Evolutionary conservation across 148 eudicot species (phyloP).

Genomic region (Pouteria glomerata): DNA sequence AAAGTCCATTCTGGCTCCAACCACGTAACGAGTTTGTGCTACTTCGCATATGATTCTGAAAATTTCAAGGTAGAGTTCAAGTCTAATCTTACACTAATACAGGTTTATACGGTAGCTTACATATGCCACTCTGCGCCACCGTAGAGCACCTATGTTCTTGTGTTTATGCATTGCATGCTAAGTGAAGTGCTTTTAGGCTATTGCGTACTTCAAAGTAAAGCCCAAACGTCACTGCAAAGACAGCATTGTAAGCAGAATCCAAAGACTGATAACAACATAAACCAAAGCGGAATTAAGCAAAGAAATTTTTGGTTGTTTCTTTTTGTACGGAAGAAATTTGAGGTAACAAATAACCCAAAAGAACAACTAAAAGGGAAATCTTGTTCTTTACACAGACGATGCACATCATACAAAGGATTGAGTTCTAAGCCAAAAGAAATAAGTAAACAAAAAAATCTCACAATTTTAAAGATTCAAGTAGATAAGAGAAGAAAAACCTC

Average conservation of each 20-base stretch:
- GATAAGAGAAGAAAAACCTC: conserved; percentile 35
- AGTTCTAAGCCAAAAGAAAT: background rate
- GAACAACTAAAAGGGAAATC: background rate
- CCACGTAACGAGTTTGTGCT: too few relatives aligned
- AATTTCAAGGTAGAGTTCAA: background rate
- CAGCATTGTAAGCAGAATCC: too few relatives aligned
- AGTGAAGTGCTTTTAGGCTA: background rate
- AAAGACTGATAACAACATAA: too few relatives aligned
- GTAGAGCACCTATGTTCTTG: background rate
- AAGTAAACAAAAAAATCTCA: background rate
- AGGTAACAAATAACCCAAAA: background rate
- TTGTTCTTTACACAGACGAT: background rate
- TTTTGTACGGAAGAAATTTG: background rate
- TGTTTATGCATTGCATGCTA: background rate
- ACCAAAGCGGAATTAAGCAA: too few relatives aligned
- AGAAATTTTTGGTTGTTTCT: too few relatives aligned
- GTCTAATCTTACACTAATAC: background rate
- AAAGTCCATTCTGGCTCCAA: too few relatives aligned
- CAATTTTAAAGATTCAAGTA: background rate
- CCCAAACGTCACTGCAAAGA: too few relatives aligned
- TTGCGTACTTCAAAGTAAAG: too few relatives aligned
- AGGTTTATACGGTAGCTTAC: background rate
- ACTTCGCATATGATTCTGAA: background rate
- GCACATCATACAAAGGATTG: background rate
- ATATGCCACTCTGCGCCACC: background rate